Evolutionary conservation across 805 yeast genomes (phyloP).

Genomic region (Blastobotrys chiropterorum): DNA sequence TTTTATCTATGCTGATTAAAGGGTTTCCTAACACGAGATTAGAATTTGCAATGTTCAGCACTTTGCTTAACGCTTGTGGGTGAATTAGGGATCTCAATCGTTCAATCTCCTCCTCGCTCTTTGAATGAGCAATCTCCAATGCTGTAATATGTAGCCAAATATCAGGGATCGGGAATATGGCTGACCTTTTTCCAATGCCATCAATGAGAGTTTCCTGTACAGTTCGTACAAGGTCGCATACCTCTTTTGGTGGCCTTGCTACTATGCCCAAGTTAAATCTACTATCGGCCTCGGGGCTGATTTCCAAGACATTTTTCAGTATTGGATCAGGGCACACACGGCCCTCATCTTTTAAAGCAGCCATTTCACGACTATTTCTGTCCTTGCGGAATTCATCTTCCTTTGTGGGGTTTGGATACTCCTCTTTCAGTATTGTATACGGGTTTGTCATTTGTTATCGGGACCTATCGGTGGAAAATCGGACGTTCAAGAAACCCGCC

Average conservation of each 20-base stretch:
- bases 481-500: background rate
- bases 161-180: constrained; percentile 4
- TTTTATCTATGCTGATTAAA: background rate
- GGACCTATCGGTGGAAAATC: background rate
- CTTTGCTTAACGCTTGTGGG: background rate
- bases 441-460: background rate
- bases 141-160: constrained; percentile 7
- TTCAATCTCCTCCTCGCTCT: background rate
- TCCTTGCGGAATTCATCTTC: background rate
- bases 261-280: constrained; percentile 1
- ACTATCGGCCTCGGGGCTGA: background rate
- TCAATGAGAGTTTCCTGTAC: background rate
- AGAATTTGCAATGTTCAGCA: background rate
- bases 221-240: background rate
- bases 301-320: background rate
- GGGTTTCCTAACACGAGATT: background rate
- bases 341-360: background rate
- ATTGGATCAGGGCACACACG: background rate
- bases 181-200: background rate
- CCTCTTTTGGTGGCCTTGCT: constrained; percentile 2
- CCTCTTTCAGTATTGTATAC: background rate
- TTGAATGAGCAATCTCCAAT: constrained; percentile 9
- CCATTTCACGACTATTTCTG: background rate
- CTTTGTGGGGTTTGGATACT: background rate
- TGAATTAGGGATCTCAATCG: background rate